phyloP scores from a whole-genome alignment of 2,329 filamentous ascomycete genomes.

The Trichophyton equinum region DNA sequence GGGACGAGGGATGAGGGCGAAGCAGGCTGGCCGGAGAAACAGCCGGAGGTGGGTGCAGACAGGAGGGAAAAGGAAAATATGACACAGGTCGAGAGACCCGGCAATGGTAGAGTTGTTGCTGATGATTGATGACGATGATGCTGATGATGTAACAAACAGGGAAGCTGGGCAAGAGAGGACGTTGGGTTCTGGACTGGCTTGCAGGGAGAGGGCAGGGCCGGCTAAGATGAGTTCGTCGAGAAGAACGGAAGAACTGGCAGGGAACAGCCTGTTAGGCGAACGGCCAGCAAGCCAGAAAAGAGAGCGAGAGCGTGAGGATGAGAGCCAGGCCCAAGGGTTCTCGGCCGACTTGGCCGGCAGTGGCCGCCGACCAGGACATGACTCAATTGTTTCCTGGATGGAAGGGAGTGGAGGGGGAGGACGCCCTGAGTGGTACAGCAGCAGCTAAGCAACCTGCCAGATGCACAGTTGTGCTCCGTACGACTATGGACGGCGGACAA shows the following conservation, averaged over 20 bases:
- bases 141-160: neutral
- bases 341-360: neutral
- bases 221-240: neutral
- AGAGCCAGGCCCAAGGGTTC: neutral
- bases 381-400: neutral
- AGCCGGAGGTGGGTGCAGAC: neutral
- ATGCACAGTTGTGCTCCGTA: neutral
- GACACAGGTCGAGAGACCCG: neutral
- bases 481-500: neutral
- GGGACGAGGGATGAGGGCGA: neutral
- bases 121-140: too few species aligned
- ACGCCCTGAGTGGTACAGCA: neutral
- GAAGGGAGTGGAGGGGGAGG: neutral
- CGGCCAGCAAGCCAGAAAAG: too few species aligned
- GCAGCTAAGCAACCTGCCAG: neutral
- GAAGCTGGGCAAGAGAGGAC: neutral
- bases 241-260: neutral
- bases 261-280: neutral
- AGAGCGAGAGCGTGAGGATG: neutral
- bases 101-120: neutral
- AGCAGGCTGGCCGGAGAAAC: neutral
- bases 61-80: neutral
- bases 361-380: neutral
- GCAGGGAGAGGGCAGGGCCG: slow-evolving; percentile 1
- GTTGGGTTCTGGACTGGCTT: neutral